Conservation (phyloP, 306 rosid species). For the Cucurbita maxima region DNA sequence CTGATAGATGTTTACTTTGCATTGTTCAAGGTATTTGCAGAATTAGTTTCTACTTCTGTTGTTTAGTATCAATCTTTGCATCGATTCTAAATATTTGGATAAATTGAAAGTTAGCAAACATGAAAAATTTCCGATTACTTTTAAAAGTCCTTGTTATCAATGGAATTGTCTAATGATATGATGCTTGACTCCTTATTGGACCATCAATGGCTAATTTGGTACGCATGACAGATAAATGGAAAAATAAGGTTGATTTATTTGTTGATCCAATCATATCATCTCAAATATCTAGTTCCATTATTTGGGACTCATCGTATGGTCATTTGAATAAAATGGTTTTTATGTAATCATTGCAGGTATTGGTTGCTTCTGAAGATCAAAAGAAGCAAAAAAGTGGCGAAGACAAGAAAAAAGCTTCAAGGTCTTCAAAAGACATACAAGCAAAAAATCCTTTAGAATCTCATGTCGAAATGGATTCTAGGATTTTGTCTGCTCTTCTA, state of each 20-base stretch:
- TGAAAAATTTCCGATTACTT: neutral
- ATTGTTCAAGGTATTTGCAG: slow-evolving; percentile 68
- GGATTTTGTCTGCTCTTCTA: slow-evolving; percentile 76
- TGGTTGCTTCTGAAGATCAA: slow-evolving; percentile 33
- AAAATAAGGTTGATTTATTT: neutral
- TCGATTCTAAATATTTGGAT: neutral
- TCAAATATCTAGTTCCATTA: neutral
- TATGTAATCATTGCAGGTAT: slow-evolving; percentile 35
- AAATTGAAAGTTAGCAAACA: neutral
- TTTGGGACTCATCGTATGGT: neutral
- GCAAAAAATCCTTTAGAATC: slow-evolving; percentile 25
- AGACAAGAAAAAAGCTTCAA: slow-evolving; percentile 7
- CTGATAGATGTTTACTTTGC: slow-evolving; percentile 81
- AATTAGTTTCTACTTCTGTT: neutral
- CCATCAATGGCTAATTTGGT: neutral
- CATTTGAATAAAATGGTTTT: neutral
- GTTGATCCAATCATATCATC: neutral
- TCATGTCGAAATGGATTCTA: slow-evolving; percentile 69
- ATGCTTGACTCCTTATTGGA: neutral
- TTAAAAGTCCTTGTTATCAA: neutral
- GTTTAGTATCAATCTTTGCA: neutral
- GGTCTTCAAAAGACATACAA: slow-evolving; percentile 19
- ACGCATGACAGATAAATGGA: neutral
- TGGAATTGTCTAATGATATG: neutral
- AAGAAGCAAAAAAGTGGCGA: slow-evolving; percentile 33